Evolutionary conservation across 1,139 yeast genomes (phyloP), one percentile per base, ranked within the genome.

Genomic region (Debaryomycetaceae sp.): DNA sequence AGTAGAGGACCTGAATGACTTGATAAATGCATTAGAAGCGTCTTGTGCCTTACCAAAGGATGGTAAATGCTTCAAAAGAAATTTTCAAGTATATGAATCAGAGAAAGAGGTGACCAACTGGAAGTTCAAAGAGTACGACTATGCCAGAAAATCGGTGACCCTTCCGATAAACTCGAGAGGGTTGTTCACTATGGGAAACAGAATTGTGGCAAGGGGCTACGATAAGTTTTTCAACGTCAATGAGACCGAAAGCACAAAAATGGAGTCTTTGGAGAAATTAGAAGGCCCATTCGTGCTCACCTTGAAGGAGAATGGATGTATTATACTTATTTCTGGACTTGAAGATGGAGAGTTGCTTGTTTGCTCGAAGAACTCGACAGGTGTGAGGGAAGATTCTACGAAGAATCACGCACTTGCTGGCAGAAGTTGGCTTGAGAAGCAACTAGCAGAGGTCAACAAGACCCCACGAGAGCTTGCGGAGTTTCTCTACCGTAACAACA

Each of bases 71-170:
- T 50, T 40, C 15, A 59, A 55, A 34, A 43, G 46, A 34, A 49
- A 58, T 13, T 56, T 49, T 33, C 45, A 44, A 6, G 46, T 56
- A 17, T 43, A 45, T 35, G 48, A 59, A 32, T 46, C 53, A 6
- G 49, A 51, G 1, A 45, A 50, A 15, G 33, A 44, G 4, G 47
- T 70, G 5, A 56, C 53, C 28, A 60, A 68, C 22, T 91, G 98
- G 98, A 86, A 82, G 59, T 88, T 88, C 62, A 79, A 82, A 43
- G 98, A 91, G 51, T 89, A 87, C 86, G 96, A 87, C 51, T 91
- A 87, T 54, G 81, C 81, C 15, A 77, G 73, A 43, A 64, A 71
- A 7, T 40, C 51, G 3, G 68, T 78, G 6, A 44, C 46, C 2
- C 63, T 89, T 16, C 96, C 97, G 0, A 73, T 79, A 4, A 67